Percentiles rank a stretch among this genome's conserved stretches.
Conservation (phyloP, 257 asterid species). For the Orobanche coerulescens region DNA sequence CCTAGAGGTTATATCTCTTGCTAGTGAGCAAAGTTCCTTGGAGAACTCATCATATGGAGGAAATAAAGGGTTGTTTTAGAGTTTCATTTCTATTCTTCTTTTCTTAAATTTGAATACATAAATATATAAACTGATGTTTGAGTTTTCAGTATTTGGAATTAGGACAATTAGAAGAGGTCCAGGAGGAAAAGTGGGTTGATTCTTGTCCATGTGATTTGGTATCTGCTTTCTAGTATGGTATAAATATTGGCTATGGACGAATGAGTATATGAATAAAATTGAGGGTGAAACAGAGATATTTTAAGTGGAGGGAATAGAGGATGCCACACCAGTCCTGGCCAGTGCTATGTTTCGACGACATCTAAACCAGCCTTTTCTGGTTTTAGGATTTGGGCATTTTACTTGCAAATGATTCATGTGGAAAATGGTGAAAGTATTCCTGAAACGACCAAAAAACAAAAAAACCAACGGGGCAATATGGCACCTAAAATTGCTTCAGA, state of each 20-base stretch:
- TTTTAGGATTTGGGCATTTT: neutral
- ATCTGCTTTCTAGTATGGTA: no score
- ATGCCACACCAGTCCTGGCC: neutral
- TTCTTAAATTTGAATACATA: neutral
- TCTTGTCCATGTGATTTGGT: neutral
- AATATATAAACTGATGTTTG: no score
- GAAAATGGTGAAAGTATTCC: neutral
- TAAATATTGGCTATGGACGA: neutral
- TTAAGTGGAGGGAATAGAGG: neutral
- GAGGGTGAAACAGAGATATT: neutral
- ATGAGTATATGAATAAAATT: neutral
- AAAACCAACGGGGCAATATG: neutral
- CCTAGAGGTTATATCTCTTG: no score
- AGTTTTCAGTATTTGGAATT: neutral
- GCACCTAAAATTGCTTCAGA: slow-evolving; percentile 12
- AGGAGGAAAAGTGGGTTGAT: neutral
- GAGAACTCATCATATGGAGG: slow-evolving; percentile 10
- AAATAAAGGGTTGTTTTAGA: neutral
- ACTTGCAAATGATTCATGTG: no score
- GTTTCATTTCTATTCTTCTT: neutral
- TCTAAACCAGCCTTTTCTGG: neutral
- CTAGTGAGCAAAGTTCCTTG: no score
- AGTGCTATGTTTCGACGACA: neutral
- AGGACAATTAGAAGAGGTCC: neutral
- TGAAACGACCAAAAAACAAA: slow-evolving; percentile 2